Conservation (phyloP, 768 basidiomycete species). For the Kwoniella pini region DNA sequence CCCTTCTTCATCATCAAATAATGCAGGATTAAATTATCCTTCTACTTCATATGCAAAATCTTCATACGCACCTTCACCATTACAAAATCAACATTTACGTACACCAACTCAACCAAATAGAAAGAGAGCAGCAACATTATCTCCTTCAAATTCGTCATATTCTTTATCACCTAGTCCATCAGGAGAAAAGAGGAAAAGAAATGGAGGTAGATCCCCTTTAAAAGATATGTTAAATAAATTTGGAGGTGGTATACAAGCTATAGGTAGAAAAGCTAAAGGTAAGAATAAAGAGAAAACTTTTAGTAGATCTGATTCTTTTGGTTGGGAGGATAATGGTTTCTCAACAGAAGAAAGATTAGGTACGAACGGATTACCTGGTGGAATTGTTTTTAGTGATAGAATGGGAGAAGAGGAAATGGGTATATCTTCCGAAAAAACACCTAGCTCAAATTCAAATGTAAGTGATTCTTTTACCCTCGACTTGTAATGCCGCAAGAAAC, state of each 20-base stretch:
- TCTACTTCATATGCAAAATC: background rate
- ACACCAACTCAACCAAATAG: constrained; percentile 28
- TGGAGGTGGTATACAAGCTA: constrained; percentile 40
- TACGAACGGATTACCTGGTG: constrained; percentile 41
- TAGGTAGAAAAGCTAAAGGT: constrained; percentile 33
- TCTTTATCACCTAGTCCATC: constrained; percentile 35
- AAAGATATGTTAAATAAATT: constrained; percentile 45
- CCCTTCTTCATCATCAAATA: constrained; percentile 6
- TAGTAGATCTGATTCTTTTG: constrained; percentile 16
- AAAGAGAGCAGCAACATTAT: constrained; percentile 31
- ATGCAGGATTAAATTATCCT: constrained; percentile 13
- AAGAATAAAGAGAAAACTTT: constrained; percentile 32
- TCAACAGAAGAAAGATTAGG: constrained; percentile 30
- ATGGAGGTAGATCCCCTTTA: constrained; percentile 35
- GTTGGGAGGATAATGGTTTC: constrained; percentile 17
- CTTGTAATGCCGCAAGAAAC: too few species aligned
- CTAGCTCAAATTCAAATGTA: constrained; percentile 7
- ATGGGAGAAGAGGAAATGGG: constrained; percentile 50
- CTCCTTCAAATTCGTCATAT: constrained; percentile 34
- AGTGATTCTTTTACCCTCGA: constrained; percentile 1
- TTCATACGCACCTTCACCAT: constrained; percentile 25
- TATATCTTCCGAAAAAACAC: background rate
- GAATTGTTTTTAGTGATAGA: constrained; percentile 46
- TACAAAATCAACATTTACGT: constrained; percentile 41
- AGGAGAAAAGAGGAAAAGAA: constrained; percentile 28